Conservation (phyloP, 83 land plant species). For the Isoetes engelmannii region DNA sequence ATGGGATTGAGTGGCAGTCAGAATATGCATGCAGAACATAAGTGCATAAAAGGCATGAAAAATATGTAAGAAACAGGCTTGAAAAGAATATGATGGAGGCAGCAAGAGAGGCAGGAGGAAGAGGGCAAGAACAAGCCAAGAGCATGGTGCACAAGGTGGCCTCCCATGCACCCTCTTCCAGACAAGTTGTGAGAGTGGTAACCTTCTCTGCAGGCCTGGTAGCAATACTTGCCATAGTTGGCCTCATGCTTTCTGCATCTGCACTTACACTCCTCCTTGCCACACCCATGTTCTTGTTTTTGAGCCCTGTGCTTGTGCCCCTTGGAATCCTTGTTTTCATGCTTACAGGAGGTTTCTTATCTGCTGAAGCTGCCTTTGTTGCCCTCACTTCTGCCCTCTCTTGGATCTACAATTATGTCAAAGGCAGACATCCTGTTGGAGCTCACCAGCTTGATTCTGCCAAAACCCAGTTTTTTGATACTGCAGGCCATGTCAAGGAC, state of each 20-base stretch:
- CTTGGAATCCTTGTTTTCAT: conserved; percentile 33
- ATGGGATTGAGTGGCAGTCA: no score
- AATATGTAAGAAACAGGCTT: no score
- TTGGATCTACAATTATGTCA: conserved; percentile 55
- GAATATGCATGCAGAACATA: no score
- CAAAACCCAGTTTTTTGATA: background rate
- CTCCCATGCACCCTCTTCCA: conserved; percentile 35
- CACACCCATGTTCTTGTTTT: conserved; percentile 46
- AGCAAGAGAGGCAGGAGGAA: no score
- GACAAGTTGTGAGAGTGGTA: conserved; percentile 42
- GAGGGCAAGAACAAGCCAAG: no score
- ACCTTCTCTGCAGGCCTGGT: conserved; percentile 40
- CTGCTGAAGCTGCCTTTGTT: conserved; percentile 32
- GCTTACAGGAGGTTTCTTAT: conserved; percentile 30
- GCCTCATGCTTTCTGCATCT: conserved; percentile 42
- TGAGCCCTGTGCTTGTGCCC: conserved; percentile 68
- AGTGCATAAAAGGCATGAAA: no score
- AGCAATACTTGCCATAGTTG: conserved; percentile 43
- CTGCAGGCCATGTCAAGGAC: background rate
- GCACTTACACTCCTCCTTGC: conserved; percentile 38
- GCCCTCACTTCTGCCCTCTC: conserved; percentile 23
- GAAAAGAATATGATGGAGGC: no score
- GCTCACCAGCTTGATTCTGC: conserved; percentile 47
- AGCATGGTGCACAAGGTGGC: conserved; percentile 18
- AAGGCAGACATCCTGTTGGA: conserved; percentile 51